Percentiles rank a stretch among this genome's conserved stretches.
phyloP scores from a whole-genome alignment of 192 early-diverging fungal species.

The Podila epicladia region DNA sequence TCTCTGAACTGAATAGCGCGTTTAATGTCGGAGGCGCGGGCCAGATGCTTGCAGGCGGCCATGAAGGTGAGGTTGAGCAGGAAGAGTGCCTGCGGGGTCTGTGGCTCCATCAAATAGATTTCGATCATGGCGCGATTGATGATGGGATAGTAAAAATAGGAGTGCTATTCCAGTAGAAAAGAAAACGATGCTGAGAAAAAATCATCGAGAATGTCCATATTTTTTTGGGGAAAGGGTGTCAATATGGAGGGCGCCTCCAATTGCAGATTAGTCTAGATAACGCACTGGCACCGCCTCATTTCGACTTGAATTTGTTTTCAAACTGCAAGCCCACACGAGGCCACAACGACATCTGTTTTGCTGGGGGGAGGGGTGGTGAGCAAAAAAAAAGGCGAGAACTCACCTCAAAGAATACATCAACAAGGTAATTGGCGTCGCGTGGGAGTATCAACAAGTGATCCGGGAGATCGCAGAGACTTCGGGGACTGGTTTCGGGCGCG shows the following conservation, averaged over 20 bases:
- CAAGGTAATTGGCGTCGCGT: conserved; percentile 38
- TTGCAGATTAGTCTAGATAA: too few species aligned
- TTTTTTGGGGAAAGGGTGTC: too few species aligned
- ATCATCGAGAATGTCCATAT: too few species aligned
- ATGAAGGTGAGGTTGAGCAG: conserved; percentile 42
- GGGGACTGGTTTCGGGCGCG: background rate
- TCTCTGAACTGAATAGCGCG: conserved; percentile 48
- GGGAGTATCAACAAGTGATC: conserved; percentile 30
- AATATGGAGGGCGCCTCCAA: too few species aligned
- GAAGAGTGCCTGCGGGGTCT: conserved; percentile 34
- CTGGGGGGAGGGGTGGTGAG: too few species aligned
- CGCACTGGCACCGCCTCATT: too few species aligned
- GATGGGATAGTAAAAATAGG: conserved; percentile 41
- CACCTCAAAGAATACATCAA: conserved; percentile 48
- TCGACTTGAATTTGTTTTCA: too few species aligned
- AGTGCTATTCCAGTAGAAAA: conserved; percentile 7
- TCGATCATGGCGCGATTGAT: conserved; percentile 37
- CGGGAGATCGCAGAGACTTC: conserved; percentile 16
- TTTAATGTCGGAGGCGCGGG: conserved; percentile 25
- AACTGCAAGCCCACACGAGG: too few species aligned
- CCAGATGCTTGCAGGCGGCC: conserved; percentile 49
- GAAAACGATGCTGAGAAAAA: too few species aligned
- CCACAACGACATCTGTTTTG: too few species aligned
- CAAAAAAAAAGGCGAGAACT: too few species aligned
- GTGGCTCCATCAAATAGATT: conserved; percentile 30